Evolutionary conservation across 768 basidiomycete species (phyloP).

Genomic region (Chalciporus piperatus): DNA sequence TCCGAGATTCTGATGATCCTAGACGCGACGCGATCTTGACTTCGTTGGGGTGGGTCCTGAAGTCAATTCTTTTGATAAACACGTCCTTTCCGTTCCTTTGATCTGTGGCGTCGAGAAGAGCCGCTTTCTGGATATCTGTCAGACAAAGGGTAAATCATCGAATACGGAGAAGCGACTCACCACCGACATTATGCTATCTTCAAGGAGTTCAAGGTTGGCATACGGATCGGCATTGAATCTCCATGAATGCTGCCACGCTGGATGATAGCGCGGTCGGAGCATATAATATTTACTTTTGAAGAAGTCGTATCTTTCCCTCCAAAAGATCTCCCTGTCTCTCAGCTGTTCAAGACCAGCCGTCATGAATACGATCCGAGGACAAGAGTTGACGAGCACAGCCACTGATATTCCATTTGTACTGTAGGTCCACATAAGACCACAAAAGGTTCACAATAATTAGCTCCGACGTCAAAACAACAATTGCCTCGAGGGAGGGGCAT

Average conservation of each 20-base stretch:
- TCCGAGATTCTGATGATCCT: neutral
- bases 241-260: constrained; percentile 31
- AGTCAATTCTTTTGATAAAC: constrained; percentile 3
- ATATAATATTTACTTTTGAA: constrained; percentile 15
- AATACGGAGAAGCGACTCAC: neutral
- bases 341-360: neutral
- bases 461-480: neutral
- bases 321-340: constrained; percentile 1
- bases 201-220: neutral
- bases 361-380: neutral
- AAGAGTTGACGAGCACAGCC: neutral
- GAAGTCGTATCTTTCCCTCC: constrained; percentile 10
- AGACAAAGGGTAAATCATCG: neutral
- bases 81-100: neutral
- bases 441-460: neutral
- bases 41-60: neutral
- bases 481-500: neutral
- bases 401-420: neutral
- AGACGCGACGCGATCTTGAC: neutral
- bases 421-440: neutral
- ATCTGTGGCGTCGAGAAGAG: neutral
- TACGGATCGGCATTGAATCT: neutral
- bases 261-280: constrained; percentile 22
- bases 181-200: neutral
- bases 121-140: neutral